Conservation (phyloP, 1,284 basidiomycete species). For the Hemileia vastatrix region DNA sequence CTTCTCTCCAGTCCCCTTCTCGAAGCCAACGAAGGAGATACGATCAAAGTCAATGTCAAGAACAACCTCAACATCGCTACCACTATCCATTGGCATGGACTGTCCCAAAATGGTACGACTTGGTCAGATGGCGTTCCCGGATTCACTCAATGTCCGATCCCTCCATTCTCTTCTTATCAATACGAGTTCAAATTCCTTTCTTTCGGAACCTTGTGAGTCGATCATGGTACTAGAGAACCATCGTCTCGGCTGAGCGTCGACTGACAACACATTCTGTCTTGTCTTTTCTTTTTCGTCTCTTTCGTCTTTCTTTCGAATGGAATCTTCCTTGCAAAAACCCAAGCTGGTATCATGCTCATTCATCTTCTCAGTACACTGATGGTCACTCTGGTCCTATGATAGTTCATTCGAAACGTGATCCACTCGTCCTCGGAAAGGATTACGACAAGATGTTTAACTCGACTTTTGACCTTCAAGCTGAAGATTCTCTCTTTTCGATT, state of each 20-base stretch:
- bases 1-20: no score
- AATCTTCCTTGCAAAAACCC: background rate
- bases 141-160: conserved; percentile 37
- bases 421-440: conserved; percentile 20
- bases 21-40: no score
- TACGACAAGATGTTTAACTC: no score
- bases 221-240: background rate
- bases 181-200: conserved; percentile 9
- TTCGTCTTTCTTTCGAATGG: background rate
- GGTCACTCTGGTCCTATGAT: conserved; percentile 37
- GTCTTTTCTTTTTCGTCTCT: background rate
- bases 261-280: background rate
- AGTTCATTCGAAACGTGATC: conserved; percentile 32
- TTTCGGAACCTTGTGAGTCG: conserved; percentile 22
- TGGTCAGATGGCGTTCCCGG: conserved; percentile 31
- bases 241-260: no score
- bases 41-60: conserved; percentile 47
- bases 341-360: conserved; percentile 38
- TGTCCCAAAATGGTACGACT: conserved; percentile 35
- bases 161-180: conserved; percentile 8
- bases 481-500: no score
- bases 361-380: conserved; percentile 36
- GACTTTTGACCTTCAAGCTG: no score
- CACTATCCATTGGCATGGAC: conserved; percentile 49
- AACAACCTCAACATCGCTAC: conserved; percentile 47